A percentile compares a stretch with the other conserved stretches of the same genome.
Evolutionary conservation across 371 early-diverging fungal genomes (phyloP).

Genomic region (Funneliformis caledonium): DNA sequence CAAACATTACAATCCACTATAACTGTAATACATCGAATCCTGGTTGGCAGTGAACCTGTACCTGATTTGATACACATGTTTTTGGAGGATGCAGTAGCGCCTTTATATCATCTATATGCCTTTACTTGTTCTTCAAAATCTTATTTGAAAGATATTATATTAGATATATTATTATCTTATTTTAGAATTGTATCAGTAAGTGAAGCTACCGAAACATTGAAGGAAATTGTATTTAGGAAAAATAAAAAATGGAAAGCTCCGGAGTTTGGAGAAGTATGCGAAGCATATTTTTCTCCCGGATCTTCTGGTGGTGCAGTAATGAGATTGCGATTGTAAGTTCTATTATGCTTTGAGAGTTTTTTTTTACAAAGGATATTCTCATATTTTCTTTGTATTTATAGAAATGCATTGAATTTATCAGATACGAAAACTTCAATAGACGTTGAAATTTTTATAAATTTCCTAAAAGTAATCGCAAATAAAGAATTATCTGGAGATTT

Average conservation of each 20-base stretch:
- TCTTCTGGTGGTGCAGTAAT: constrained; percentile 59
- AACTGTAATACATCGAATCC: constrained; percentile 55
- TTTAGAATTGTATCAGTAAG: constrained; percentile 57
- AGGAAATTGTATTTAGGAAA: constrained; percentile 58
- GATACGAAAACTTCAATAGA: constrained; percentile 49
- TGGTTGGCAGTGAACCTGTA: constrained; percentile 71
- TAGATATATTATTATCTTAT: constrained; percentile 59
- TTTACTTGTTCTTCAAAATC: constrained; percentile 59
- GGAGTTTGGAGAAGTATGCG: constrained; percentile 46
- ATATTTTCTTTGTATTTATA: background rate
- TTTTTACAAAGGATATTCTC: background rate
- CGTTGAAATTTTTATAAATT: constrained; percentile 62
- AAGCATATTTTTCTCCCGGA: constrained; percentile 64
- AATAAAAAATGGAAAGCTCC: constrained; percentile 43
- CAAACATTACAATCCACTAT: constrained; percentile 51
- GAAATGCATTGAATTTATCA: background rate
- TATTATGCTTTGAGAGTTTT: background rate
- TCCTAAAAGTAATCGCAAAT: constrained; percentile 60
- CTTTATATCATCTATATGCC: constrained; percentile 67
- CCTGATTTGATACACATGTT: constrained; percentile 62
- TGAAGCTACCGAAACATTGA: constrained; percentile 58
- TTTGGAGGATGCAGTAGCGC: constrained; percentile 53
- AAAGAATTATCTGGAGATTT: constrained; percentile 70
- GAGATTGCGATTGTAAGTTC: constrained; percentile 49
- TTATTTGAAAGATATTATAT: constrained; percentile 52